Conservation (phyloP, 139 green algal genomes). For the Penium margaritaceum region DNA sequence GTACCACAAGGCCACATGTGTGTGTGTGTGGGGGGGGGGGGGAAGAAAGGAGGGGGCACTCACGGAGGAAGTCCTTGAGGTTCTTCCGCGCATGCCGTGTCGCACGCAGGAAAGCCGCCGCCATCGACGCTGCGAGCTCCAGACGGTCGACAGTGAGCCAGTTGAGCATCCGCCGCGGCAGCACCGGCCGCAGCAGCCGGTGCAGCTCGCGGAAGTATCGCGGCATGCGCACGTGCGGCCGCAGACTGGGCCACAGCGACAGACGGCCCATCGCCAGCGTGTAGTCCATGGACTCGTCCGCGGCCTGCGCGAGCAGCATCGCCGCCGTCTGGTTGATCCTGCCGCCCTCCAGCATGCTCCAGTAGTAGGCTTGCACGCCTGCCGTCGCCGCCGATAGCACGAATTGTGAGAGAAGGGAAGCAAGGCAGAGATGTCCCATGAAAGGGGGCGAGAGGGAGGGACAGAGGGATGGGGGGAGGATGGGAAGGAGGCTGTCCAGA, state of each 20-base stretch:
- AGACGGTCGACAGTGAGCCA: constrained; percentile 25
- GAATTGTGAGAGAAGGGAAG: no score
- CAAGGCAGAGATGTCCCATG: no score
- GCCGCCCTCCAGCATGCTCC: constrained; percentile 28
- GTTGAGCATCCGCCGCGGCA: constrained; percentile 11
- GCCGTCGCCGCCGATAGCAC: no score
- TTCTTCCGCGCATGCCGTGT: constrained; percentile 17
- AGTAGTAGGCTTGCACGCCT: constrained; percentile 33
- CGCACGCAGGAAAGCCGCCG: constrained; percentile 9
- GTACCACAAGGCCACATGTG: no score
- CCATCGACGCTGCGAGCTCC: constrained; percentile 22
- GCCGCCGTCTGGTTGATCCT: constrained; percentile 16
- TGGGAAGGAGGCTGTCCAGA: no score
- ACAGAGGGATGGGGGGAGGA: no score
- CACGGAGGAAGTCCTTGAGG: constrained; percentile 18
- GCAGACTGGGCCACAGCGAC: constrained; percentile 4
- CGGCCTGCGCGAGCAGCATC: constrained; percentile 26
- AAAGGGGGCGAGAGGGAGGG: no score
- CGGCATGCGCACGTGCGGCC: constrained; percentile 19
- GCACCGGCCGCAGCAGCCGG: not conserved
- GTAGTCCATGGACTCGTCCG: constrained; percentile 11
- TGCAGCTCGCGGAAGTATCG: constrained; percentile 13
- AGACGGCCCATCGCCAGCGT: not conserved
- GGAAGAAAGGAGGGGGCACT: no score
- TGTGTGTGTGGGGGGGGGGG: no score